Evolutionary conservation across 2,329 filamentous ascomycete genomes (phyloP).

Genomic region (Dactylonectria macrodidyma): DNA sequence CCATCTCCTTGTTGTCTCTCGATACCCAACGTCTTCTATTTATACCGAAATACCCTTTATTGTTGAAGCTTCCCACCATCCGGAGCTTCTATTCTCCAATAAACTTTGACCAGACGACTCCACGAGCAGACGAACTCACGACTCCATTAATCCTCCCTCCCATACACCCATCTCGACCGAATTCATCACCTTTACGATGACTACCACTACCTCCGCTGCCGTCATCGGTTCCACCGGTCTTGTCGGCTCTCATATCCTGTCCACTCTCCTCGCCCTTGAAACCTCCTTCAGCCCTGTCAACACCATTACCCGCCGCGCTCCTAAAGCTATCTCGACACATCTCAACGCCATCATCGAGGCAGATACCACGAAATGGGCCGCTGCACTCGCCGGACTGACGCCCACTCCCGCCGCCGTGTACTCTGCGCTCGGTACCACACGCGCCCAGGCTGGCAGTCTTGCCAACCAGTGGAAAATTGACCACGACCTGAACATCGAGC

Average conservation of each 20-base stretch:
- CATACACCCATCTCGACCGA: not conserved
- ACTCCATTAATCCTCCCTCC: not conserved
- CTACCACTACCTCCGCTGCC: conserved; percentile 60
- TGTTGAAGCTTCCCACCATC: not conserved
- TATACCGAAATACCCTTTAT: not conserved
- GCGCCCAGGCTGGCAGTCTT: conserved; percentile 80
- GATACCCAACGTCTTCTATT: not conserved
- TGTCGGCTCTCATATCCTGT: conserved; percentile 82
- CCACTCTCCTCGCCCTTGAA: conserved; percentile 69
- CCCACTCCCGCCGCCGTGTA: conserved; percentile 77
- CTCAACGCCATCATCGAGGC: conserved; percentile 74
- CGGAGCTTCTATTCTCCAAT: not conserved
- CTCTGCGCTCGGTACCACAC: conserved; percentile 86
- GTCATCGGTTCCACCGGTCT: conserved; percentile 78
- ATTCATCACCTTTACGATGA: conserved; percentile 44
- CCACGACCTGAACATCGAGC: conserved; percentile 85
- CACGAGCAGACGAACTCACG: not conserved
- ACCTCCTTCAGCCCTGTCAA: conserved; percentile 68
- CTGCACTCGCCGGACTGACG: conserved; percentile 68
- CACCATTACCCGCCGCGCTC: conserved; percentile 78
- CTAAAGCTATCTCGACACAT: conserved; percentile 69
- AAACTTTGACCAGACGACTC: not conserved
- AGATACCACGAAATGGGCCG: conserved; percentile 79
- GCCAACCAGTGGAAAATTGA: conserved; percentile 90
- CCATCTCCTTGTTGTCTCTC: not conserved